These are phyloP conservation scores for Larix kaempferi DNA, from an alignment of 75 land plant species.

Conservation along the genomic window DNA sequence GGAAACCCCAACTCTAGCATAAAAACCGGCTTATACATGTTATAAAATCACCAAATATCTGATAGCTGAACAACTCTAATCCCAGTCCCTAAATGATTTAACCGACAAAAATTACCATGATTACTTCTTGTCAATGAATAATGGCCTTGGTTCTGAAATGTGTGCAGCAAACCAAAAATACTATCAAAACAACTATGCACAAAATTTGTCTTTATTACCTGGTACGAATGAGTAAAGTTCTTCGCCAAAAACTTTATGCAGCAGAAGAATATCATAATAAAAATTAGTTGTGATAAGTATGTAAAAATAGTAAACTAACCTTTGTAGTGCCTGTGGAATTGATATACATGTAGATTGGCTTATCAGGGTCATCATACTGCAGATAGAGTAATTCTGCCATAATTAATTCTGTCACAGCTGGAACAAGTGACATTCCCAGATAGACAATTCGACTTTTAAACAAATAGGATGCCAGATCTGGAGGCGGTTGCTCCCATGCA, in stretches of 20 bases:
- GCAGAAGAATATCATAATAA: not conserved
- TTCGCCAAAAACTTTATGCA: not conserved
- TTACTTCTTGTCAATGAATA: not conserved
- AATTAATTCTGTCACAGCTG: conserved; percentile 85
- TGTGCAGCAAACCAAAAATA: not conserved
- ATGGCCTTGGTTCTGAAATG: not conserved
- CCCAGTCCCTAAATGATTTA: not conserved
- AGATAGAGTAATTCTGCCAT: conserved; percentile 81
- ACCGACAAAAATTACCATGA: not conserved
- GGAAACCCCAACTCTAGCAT: not conserved
- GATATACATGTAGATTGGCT: conserved; percentile 89
- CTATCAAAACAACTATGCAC: not conserved
- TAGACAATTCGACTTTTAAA: conserved; percentile 91
- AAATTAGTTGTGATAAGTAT: not conserved
- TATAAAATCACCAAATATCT: not conserved
- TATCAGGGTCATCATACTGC: conserved; percentile 69
- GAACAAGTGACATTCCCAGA: conserved; percentile 87
- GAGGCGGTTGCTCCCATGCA: conserved; percentile 90
- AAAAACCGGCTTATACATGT: not conserved
- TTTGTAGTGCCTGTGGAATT: conserved; percentile 97
- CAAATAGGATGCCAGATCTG: conserved; percentile 90
- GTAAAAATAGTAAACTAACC: conserved; percentile 22
- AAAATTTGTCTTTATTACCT: not conserved
- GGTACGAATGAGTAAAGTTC: not conserved
- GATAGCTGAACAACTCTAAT: not conserved